Base-by-base conservation (phyloP, 306 rosid genomes). In the Boehmeria nivea region DNA sequence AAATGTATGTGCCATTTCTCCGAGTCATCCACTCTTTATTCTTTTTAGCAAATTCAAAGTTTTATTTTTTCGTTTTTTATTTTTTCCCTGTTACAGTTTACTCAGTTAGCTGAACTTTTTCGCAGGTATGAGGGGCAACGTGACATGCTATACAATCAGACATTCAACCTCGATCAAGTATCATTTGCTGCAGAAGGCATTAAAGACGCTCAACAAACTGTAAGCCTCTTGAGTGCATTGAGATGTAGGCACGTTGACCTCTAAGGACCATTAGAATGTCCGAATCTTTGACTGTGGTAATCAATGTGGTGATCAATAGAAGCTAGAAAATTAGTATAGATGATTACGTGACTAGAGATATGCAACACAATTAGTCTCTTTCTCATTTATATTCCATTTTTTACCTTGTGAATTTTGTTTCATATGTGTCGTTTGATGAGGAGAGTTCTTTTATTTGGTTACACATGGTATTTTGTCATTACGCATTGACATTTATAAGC, bases 81-180 rank as follows among this genome's bases (percentile, higher is more conserved):
- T 8, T 6, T 18, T 31, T 56, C 61, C 48, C 31, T 3, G 26
- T 31, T 47, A 11, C 11, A 38, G 40, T 55, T 67, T 24, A 14
- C 12, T 7, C 37, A 56, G 31, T 34, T 22, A 4, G 8, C 18
- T 67, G 16, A 26, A 59, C 63, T 36, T 70, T 31, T 82, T 55
- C 61, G 67, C 84, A 90, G 98, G 95, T 91, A 91, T 77, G 99
- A 87, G 79, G 99, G 96, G 42, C 99, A 91, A 43, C 95, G 95
- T 22, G 99, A 91, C 72, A 83, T 85, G 96, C 75, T 91, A 54
- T 87, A 85, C 68, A 87, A 82, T 77, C 99, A 91, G 87, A 91
- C 99, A 6, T 91, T 83, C 62, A 91, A 91, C 74, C 95, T 91
- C 2, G 99, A 91, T 68, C 99, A 93, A 81, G 99, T 93, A 74